phyloP scores from a whole-genome alignment of 768 basidiomycete genomes.

The Rossbeevera mucosa region DNA sequence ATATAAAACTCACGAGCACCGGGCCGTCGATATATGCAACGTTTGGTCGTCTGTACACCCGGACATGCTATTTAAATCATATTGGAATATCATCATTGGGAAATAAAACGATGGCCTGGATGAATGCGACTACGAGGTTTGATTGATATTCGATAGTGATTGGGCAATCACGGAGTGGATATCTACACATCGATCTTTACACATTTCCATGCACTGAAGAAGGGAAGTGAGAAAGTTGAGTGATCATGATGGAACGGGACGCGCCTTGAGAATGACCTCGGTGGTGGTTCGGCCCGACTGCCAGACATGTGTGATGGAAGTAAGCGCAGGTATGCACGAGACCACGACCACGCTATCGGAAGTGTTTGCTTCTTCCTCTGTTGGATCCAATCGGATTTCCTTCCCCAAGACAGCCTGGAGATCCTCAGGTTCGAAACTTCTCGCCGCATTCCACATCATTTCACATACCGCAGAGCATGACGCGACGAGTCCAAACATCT shows the following conservation, averaged over 20 bases:
- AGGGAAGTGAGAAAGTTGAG: not conserved
- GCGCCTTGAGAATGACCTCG: constrained; percentile 52
- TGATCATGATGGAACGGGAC: constrained; percentile 26
- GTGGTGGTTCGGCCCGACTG: constrained; percentile 66
- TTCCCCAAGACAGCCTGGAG: constrained; percentile 51
- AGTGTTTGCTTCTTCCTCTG: constrained; percentile 53
- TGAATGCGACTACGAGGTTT: constrained; percentile 6
- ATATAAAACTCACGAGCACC: not conserved
- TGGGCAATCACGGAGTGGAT: constrained; percentile 74
- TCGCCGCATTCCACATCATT: not conserved
- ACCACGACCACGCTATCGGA: constrained; percentile 70
- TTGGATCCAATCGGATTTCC: constrained; percentile 78
- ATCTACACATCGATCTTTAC: constrained; percentile 66
- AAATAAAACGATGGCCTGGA: not conserved
- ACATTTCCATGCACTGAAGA: constrained; percentile 61
- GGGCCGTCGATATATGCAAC: not conserved
- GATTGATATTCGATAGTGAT: constrained; percentile 43
- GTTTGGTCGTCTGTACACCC: not conserved
- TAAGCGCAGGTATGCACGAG: constrained; percentile 85
- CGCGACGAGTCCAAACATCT: constrained; percentile 82
- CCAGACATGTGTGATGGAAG: constrained; percentile 81
- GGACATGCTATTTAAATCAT: not conserved
- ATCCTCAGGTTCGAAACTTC: constrained; percentile 2
- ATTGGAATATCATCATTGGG: not conserved
- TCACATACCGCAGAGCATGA: constrained; percentile 71